Base-by-base conservation (phyloP, 495 filamentous ascomycete species). In the Echria macrotheca region DNA sequence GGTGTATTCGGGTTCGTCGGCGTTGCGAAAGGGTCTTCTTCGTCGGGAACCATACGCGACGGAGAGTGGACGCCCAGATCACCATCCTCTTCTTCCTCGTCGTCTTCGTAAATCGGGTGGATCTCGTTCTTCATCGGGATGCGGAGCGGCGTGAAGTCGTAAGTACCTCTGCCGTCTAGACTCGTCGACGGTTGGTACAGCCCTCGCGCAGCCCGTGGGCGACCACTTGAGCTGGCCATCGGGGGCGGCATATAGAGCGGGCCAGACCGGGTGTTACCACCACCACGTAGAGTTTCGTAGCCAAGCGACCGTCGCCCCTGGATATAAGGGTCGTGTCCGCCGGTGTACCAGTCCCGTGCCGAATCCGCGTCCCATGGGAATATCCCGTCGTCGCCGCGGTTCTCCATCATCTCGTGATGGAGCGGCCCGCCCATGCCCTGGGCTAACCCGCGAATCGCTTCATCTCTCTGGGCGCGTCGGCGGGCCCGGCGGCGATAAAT, bases 41-140 rank as follows among this genome's bases (percentile, higher is more conserved):
- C 55, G 32, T 65, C 57, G 44, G 17, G 24, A 5, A 33, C 2
- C 15, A 23, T 26, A n/a, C 31, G 18, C 35, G 39, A 28, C 56
- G 49, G 31, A 29, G 53, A 55, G 4, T 49, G 59, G 42, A 49
- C 55, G 9, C 42, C 33, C 8, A 31, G 46, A 17, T 48, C 51
- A 37, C 32, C 53, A 1, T 43, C 45, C 37, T 47, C 29, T 8
- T 73, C 81, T 42, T 90, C 87, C 32, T 95, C 89, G 43, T 86
- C 82, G 0, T 76, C 73, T 51, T 81, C 78, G 45, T 76, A 73
- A 40, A 81, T 81, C 0, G 78, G 78, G 49, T 78, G 73, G 50
- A 81, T 80, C 7, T 60, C 24, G 55, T 58, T 36, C 55, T 56
- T 50, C 2, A 28, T 39, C 11, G 37, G 26, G 9, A 33, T n/a